Base-by-base conservation (phyloP, 2,329 filamentous ascomycete genomes). In the Monosporascus sp. region DNA sequence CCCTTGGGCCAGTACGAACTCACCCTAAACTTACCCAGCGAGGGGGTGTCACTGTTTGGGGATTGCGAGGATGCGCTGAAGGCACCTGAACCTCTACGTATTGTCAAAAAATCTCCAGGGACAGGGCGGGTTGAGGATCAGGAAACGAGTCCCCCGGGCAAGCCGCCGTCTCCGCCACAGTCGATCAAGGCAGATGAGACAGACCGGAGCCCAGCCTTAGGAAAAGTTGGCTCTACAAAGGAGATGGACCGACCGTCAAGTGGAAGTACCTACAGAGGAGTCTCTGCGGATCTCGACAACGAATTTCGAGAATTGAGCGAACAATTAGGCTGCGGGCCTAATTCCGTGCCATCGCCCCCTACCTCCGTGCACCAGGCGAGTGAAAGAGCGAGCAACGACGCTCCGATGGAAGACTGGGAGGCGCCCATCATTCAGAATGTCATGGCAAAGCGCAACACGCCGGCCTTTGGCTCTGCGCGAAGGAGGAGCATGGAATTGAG, bases 381-480 rank as follows among this genome's bases (percentile, higher is more conserved):
- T 53, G 74, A 75, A 44, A 73, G 78, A 37, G 63, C 58, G 14
- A 55, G 60, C 3, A 44, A 55, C 8, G 60, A 58, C 7, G 56
- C 62, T 31, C 58, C 64, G 20, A 58, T 60, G n/a, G 59, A 60
- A 1, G 61, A 62, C 53, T 61, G 69, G 64, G 53, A 63, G 35
- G 58, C 67, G 28, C 77, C 78, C 1, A 65, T 79, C 5, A 75
- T 81, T 40, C 74, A 72, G 37, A 75, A 74, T 44, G 74, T 79
- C 0, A 59, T 63, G n/a, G 77, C 78, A 3, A 78, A 75, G 62
- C 75, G 78, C 35, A 78, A 82, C 93, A 84, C 43, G 20, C 14
- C 24, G 15, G 75, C 75, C 0, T 73, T 78, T 20, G 71, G 72
- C 56, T 70, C 72, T 0, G 70, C 76, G 2, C 70, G 74, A 20